These are phyloP conservation scores for Albizia julibrissin DNA, from an alignment of 306 rosid species.

Conservation along the genomic window DNA sequence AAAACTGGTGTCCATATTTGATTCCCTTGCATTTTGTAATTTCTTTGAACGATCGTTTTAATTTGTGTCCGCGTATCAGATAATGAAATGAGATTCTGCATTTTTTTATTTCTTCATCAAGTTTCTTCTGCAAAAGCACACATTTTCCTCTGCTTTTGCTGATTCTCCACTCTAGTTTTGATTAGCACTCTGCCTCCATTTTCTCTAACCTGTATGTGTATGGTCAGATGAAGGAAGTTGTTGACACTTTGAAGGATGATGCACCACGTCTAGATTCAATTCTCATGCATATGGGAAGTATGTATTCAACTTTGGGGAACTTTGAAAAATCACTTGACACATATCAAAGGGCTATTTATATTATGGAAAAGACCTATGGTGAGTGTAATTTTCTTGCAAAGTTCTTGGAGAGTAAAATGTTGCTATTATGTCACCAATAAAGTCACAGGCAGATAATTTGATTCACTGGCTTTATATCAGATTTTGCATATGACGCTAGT, in stretches of 20 bases:
- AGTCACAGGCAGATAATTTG: neutral
- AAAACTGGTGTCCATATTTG: neutral
- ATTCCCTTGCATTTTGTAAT: slow-evolving; percentile 6
- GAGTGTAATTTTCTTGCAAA: slow-evolving; percentile 28
- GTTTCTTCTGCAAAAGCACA: neutral
- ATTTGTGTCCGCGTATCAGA: neutral
- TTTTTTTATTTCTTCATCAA: neutral
- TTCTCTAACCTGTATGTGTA: slow-evolving; percentile 33
- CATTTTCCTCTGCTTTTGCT: slow-evolving; percentile 12
- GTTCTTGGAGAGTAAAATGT: slow-evolving; percentile 8
- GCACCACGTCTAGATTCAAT: slow-evolving; percentile 70
- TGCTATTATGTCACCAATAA: slow-evolving; percentile 12
- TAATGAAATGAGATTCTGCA: neutral
- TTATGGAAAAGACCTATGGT: slow-evolving; percentile 72
- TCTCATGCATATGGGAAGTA: slow-evolving; percentile 93
- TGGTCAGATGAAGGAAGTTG: slow-evolving; percentile 76
- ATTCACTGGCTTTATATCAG: slow-evolving; percentile 11
- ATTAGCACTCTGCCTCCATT: neutral
- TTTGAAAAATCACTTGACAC: slow-evolving; percentile 58
- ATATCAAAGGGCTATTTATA: slow-evolving; percentile 72
- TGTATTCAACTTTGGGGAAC: slow-evolving; percentile 68
- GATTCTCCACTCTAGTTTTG: neutral
- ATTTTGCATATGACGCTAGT: neutral
- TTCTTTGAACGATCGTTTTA: slow-evolving; percentile 19
- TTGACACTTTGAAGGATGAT: slow-evolving; percentile 63